A percentile compares a stretch with the other conserved stretches of the same genome.
Conservation (phyloP, 257 asterid species). For the Przewalskia tangutica region DNA sequence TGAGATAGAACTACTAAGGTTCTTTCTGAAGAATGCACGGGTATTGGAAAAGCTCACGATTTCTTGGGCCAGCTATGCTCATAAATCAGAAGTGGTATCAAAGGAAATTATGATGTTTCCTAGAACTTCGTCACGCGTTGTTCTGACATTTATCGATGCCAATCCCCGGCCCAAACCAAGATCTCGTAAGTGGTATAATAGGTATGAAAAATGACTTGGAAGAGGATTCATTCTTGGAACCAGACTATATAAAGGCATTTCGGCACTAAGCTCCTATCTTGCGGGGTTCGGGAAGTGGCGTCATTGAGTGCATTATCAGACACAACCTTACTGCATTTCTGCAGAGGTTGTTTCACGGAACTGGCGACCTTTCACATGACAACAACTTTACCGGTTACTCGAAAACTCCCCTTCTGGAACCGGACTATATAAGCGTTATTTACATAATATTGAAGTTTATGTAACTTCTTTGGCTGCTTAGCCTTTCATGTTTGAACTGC, state of each 20-base stretch:
- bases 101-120: background rate
- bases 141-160: background rate
- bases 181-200: background rate
- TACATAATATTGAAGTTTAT: background rate
- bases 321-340: too few relatives aligned
- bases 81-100: background rate
- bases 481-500: background rate
- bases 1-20: background rate
- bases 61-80: background rate
- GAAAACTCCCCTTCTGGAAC: background rate
- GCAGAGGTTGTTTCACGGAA: too few relatives aligned
- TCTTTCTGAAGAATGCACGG: constrained; percentile 1
- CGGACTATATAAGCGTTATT: background rate
- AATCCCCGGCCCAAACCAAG: background rate
- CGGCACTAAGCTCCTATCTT: too few relatives aligned
- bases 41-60: background rate
- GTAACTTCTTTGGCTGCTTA: background rate
- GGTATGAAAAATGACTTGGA: background rate
- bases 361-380: too few relatives aligned
- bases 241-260: too few relatives aligned
- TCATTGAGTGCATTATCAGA: too few relatives aligned
- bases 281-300: too few relatives aligned
- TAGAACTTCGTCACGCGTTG: background rate
- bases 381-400: too few relatives aligned
- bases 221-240: background rate